Evolutionary conservation across 495 filamentous ascomycete genomes (phyloP), one percentile per base, ranked within the genome.

Genomic region (Xylaria castorea): DNA sequence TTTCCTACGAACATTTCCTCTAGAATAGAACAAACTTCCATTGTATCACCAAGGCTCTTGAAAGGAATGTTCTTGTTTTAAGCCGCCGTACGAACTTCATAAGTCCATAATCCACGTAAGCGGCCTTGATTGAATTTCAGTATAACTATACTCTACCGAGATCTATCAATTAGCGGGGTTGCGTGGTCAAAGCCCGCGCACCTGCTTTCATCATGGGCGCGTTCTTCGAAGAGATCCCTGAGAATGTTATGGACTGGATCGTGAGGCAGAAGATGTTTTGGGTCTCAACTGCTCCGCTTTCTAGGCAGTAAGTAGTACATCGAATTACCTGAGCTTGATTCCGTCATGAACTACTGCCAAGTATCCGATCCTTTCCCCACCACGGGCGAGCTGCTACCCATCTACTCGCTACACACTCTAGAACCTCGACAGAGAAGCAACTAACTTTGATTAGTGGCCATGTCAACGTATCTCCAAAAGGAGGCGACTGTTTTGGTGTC

Each of bases 391-490:
- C 30, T 60, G 9, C 14, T n/a, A 9, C 55, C 16, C 16, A 20
- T 36, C 32, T n/a, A 8, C 7, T 7, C 14, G 30, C 53, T 27
- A 57, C 27, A 32, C 12, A 60, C 18, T 18, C 16, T n/a, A 20
- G 30, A 36, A 18, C 5, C 32, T 40, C 18, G 7, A 38, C 8
- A 61, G 38, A 46, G 36, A 18, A 20, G 16, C 25, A 3, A 57
- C 69, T 71, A 36, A 71, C 30, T 20, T n/a, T 30, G 6, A 42
- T 62, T 5, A 73, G 82, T 2, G 84, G 84, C 0, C 85, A 87
- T 70, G 79, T 94, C 76, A 94, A 93, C 74, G 75, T 93, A 60
- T 94, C 92, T 0, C 92, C 92, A 50, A 93, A 94, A 78, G 91
- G 91, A 36, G 74, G 71, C 5, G 83, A 82, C 27, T 88, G 87